Evolutionary conservation across 306 rosid genomes (phyloP), one percentile per base, ranked within the genome.

Genomic region (Lathyrus aphaca): DNA sequence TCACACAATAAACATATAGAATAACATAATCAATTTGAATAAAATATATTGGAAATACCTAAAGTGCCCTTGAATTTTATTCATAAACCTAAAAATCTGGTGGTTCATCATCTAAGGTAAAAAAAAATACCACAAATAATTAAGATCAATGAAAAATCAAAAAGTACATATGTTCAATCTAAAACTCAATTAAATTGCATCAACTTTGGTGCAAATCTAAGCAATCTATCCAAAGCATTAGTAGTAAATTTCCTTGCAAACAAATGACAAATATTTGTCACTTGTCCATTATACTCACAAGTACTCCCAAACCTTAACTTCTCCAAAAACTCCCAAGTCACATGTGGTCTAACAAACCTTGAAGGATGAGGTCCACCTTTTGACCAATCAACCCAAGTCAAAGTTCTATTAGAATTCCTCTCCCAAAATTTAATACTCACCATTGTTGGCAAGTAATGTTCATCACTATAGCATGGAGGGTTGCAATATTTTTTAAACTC

Each of bases 371-470:
- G 68, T 17, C 96, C 96, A 16, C 96, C 92, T 65, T 39, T 81
- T 2, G 96, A 48, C 97, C 97, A 94, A 63, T 94, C 97, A 72
- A 88, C 95, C 95, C 92, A 91, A 40, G 96, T 89, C 86, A 94
- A 68, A 3, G 90, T 90, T 67, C 97, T 82, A 37, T 94, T 94
- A 0, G 98, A 79, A 48, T 86, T 88, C 2, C 0, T 72, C 66
- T 46, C 44, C 85, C 86, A 65, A 67, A 84, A 85, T 4, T 55
- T 59, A 66, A 85, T 85, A 38, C 78, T 83, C 5, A 86, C 80
- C 21, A 77, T 6, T 1, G 97, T 90, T 8, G 97, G 97, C 64
- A 94, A 51, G 77, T 90, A 94, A 37, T 94, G 98, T 18, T 94
- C 98, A 18, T 94, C 98, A 1, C 85, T 66, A 29, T 85, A 88